Percentiles rank a stretch among this genome's conserved stretches.
These are phyloP conservation scores for Cnidoscolus chayamansa DNA, from an alignment of 441 rosid genomes.

Conservation along the genomic window DNA sequence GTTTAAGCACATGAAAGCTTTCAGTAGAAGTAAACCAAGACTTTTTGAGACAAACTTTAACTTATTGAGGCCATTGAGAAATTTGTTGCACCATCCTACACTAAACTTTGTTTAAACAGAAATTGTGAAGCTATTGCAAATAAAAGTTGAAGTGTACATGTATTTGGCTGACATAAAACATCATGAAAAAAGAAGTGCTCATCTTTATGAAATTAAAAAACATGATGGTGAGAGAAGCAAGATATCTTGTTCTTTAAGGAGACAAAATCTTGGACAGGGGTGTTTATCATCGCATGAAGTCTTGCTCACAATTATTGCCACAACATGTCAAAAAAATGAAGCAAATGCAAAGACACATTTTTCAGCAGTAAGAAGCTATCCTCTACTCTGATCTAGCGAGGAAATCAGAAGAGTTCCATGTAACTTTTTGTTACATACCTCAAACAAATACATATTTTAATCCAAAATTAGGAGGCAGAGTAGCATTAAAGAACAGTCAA, in stretches of 20 bases:
- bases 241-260: not conserved
- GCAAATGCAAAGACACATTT: slow-evolving; percentile 2
- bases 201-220: not conserved
- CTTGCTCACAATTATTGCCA: slow-evolving; percentile 3
- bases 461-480: not conserved
- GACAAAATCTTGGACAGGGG: not conserved
- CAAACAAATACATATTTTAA: not conserved
- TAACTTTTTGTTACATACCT: not conserved
- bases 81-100: not conserved
- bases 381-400: not conserved
- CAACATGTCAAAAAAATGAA: not conserved
- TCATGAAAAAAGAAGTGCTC: not conserved
- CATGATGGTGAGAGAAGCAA: slow-evolving; percentile 1
- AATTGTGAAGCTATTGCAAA: not conserved
- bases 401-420: not conserved
- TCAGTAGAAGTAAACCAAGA: not conserved
- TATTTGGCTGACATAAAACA: not conserved
- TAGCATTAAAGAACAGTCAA: not conserved
- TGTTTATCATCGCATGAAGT: slow-evolving; percentile 7
- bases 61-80: not conserved
- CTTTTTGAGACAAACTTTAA: not conserved
- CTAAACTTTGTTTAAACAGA: not conserved
- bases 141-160: not conserved
- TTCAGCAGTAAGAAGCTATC: not conserved
- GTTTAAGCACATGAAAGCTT: not conserved